Conservation (phyloP, 257 asterid genomes). For the Nicotiana tomentosiformis region DNA sequence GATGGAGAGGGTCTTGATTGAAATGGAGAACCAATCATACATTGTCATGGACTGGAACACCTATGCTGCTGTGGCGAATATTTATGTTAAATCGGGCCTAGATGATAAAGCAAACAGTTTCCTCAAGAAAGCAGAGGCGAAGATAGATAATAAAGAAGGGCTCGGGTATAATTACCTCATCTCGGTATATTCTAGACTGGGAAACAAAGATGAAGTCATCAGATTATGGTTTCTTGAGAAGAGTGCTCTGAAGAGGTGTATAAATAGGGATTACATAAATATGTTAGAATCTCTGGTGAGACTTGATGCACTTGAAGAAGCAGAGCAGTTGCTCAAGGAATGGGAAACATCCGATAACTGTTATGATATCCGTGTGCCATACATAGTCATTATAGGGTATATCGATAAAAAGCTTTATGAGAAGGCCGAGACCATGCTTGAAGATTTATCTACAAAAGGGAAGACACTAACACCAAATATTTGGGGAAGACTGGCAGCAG, state of each 20-base stretch:
- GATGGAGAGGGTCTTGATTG: slow-evolving; percentile 50
- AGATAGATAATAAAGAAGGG: slow-evolving; percentile 45
- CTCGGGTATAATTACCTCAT: slow-evolving; percentile 61
- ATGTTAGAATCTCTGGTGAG: slow-evolving; percentile 59
- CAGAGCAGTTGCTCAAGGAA: slow-evolving; percentile 49
- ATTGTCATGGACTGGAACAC: slow-evolving; percentile 72
- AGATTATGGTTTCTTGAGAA: slow-evolving; percentile 62
- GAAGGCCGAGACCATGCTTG: slow-evolving; percentile 57
- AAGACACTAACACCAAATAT: slow-evolving; percentile 32
- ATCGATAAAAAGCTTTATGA: slow-evolving; percentile 42
- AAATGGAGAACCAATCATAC: slow-evolving; percentile 55
- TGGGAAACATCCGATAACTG: slow-evolving; percentile 75
- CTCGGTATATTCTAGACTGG: slow-evolving; percentile 58
- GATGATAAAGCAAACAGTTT: slow-evolving; percentile 39
- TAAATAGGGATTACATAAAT: slow-evolving; percentile 56
- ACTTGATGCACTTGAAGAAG: slow-evolving; percentile 61
- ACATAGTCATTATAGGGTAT: slow-evolving; percentile 39
- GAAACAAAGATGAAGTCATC: slow-evolving; percentile 50
- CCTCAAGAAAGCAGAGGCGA: slow-evolving; percentile 59
- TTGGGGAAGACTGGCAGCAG: slow-evolving; percentile 55
- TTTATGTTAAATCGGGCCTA: slow-evolving; percentile 52
- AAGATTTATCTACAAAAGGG: slow-evolving; percentile 30
- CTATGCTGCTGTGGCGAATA: slow-evolving; percentile 58
- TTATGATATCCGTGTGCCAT: slow-evolving; percentile 63
- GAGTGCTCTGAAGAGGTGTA: slow-evolving; percentile 40